A percentile compares a stretch with the other conserved stretches of the same genome.
Conservation (phyloP, 768 basidiomycete species). For the Kwoniella sp. region DNA sequence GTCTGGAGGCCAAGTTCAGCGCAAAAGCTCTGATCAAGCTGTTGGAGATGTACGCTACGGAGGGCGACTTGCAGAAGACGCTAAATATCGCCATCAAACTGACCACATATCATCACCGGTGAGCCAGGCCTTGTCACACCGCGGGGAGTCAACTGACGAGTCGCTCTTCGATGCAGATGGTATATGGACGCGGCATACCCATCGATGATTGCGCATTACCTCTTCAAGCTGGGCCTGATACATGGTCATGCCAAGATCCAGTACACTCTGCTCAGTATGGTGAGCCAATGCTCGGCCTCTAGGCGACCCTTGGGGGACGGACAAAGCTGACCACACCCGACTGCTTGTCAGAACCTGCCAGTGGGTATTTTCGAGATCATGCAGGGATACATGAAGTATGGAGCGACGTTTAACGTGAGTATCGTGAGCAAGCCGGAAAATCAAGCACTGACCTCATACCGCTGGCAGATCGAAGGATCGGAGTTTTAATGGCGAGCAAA, state of each 20-base stretch:
- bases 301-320: background rate
- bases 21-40: conserved; percentile 89
- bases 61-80: conserved; percentile 84
- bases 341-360: conserved; percentile 65
- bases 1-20: conserved; percentile 81
- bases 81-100: conserved; percentile 89
- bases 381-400: conserved; percentile 85
- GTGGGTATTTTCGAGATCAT: conserved; percentile 86
- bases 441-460: background rate
- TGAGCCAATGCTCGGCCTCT: conserved; percentile 37
- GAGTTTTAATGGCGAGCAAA: conserved; percentile 30
- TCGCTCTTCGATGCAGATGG: conserved; percentile 15
- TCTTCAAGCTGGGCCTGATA: conserved; percentile 88
- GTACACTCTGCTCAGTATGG: conserved; percentile 90
- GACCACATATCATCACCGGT: conserved; percentile 74
- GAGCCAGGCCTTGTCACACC: conserved; percentile 60
- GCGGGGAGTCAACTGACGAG: conserved; percentile 65
- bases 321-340: background rate
- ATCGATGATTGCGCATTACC: conserved; percentile 77
- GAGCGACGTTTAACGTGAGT: conserved; percentile 71
- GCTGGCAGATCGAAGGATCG: conserved; percentile 32
- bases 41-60: conserved; percentile 94
- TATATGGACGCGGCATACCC: conserved; percentile 65
- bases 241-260: conserved; percentile 92
- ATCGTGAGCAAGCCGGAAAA: background rate